Percentiles rank a stretch among this genome's conserved stretches.
These are phyloP conservation scores for Margaritispora aquatica DNA, from an alignment of 495 filamentous ascomycete genomes.

Conservation along the genomic window DNA sequence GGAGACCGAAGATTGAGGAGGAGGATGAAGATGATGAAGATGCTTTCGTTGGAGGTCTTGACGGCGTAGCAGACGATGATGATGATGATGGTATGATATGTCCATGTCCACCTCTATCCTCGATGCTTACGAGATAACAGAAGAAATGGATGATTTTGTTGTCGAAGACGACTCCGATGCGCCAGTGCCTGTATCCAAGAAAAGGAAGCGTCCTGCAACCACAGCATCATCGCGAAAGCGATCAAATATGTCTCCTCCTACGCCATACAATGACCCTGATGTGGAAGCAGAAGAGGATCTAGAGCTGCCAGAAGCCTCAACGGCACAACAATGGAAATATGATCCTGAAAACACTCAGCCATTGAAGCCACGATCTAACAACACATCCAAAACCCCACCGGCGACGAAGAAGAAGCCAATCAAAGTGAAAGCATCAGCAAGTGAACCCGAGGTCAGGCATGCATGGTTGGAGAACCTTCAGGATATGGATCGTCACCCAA, in stretches of 20 bases:
- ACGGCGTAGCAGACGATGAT: slow-evolving; percentile 53
- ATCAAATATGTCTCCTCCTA: slow-evolving; percentile 41
- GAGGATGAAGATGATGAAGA: slow-evolving; percentile 71
- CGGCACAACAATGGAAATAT: slow-evolving; percentile 78
- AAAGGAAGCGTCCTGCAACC: slow-evolving; percentile 59
- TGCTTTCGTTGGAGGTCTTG: slow-evolving; percentile 44
- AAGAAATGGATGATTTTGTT: slow-evolving; percentile 80
- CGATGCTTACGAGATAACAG: not conserved
- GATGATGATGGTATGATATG: slow-evolving; percentile 42
- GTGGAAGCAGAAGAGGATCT: slow-evolving; percentile 44
- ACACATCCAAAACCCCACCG: slow-evolving; percentile 36
- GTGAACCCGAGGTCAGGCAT: slow-evolving; percentile 77
- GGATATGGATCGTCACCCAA: slow-evolving; percentile 76
- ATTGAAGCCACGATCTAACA: slow-evolving; percentile 43
- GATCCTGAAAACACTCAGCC: slow-evolving; percentile 69
- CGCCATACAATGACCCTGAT: slow-evolving; percentile 31
- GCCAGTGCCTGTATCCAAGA: slow-evolving; percentile 48
- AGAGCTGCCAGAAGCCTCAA: slow-evolving; percentile 58
- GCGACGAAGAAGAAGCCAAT: slow-evolving; percentile 35
- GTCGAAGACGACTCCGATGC: slow-evolving; percentile 82
- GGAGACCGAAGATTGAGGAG: slow-evolving; percentile 30
- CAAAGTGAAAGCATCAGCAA: slow-evolving; percentile 72
- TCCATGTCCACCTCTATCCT: not conserved
- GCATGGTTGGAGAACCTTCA: slow-evolving; percentile 79
- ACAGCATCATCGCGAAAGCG: slow-evolving; percentile 51